phyloP scores from a whole-genome alignment of 192 early-diverging fungal species.

The Entomortierella beljakovae region DNA sequence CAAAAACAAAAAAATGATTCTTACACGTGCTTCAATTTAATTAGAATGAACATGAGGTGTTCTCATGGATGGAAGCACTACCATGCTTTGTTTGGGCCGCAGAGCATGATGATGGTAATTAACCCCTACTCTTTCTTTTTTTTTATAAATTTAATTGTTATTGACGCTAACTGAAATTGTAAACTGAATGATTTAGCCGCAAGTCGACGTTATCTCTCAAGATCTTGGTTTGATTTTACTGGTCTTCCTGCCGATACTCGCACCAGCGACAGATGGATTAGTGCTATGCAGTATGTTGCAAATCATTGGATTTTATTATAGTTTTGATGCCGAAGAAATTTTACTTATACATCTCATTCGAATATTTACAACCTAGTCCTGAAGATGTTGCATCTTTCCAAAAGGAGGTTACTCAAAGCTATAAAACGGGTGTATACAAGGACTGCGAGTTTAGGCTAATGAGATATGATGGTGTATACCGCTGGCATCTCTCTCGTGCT shows the following conservation, averaged over 20 bases:
- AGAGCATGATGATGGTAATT: slow-evolving; percentile 36
- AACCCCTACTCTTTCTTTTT: neutral
- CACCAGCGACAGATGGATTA: slow-evolving; percentile 50
- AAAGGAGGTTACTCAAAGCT: slow-evolving; percentile 52
- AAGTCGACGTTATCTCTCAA: slow-evolving; percentile 45
- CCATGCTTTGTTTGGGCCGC: slow-evolving; percentile 54
- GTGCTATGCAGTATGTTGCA: slow-evolving; percentile 49
- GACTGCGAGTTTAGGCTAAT: slow-evolving; percentile 54
- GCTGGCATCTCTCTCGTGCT: slow-evolving; percentile 49
- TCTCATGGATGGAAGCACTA: slow-evolving; percentile 53
- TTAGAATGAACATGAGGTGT: slow-evolving; percentile 51
- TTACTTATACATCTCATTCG: neutral
- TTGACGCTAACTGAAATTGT: neutral
- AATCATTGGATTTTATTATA: neutral
- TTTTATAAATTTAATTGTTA: no score
- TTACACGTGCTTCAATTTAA: neutral
- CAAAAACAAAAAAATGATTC: neutral
- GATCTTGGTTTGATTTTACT: slow-evolving; percentile 52
- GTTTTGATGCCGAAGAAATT: no score
- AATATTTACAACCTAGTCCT: slow-evolving; percentile 20
- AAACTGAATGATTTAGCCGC: neutral
- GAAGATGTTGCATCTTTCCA: slow-evolving; percentile 48
- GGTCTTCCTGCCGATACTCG: slow-evolving; percentile 40
- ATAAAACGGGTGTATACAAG: slow-evolving; percentile 52
- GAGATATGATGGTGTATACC: slow-evolving; percentile 48